Percentiles rank a stretch among this genome's conserved stretches.
These are phyloP conservation scores for Talaromyces sp. DNA, from an alignment of 2,329 filamentous ascomycete genomes.

Conservation along the genomic window DNA sequence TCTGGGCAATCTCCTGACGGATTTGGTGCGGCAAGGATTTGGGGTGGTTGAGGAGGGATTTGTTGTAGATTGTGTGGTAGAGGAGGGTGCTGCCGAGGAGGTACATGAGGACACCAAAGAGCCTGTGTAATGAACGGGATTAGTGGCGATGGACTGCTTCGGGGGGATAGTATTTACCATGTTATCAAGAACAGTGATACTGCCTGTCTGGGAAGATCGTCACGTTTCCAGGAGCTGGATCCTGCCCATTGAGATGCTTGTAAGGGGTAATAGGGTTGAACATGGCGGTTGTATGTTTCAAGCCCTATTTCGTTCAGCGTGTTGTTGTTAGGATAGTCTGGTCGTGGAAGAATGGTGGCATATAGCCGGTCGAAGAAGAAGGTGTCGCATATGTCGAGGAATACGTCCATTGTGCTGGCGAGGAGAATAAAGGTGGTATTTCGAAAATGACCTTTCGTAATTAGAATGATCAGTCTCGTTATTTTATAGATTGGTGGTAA, in stretches of 20 bases:
- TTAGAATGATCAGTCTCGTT: not conserved
- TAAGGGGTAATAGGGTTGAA: constrained; percentile 27
- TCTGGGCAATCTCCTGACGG: constrained; percentile 70
- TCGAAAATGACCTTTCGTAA: not conserved
- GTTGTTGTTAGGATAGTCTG: not conserved
- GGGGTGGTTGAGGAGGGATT: constrained; percentile 73
- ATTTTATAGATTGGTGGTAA: not conserved
- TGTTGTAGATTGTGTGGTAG: constrained; percentile 78
- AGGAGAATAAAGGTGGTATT: not conserved
- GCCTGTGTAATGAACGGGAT: constrained; percentile 18
- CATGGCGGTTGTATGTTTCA: constrained; percentile 26
- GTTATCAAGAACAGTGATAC: constrained; percentile 30
- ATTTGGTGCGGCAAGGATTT: constrained; percentile 86
- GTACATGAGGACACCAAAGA: constrained; percentile 9
- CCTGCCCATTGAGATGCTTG: constrained; percentile 28
- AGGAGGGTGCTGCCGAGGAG: constrained; percentile 48
- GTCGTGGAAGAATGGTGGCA: constrained; percentile 19
- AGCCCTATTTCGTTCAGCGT: not conserved
- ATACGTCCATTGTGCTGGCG: constrained; percentile 21
- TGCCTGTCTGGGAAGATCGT: constrained; percentile 29
- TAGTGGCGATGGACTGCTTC: not conserved
- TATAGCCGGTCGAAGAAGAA: constrained; percentile 24
- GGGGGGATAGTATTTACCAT: constrained; percentile 22
- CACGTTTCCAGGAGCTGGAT: constrained; percentile 30
- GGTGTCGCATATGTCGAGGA: constrained; percentile 24